A percentile compares a stretch with the other conserved stretches of the same genome.
phyloP scores from a whole-genome alignment of 352 stramenopile species.

The Nothophytophthora sp. region DNA sequence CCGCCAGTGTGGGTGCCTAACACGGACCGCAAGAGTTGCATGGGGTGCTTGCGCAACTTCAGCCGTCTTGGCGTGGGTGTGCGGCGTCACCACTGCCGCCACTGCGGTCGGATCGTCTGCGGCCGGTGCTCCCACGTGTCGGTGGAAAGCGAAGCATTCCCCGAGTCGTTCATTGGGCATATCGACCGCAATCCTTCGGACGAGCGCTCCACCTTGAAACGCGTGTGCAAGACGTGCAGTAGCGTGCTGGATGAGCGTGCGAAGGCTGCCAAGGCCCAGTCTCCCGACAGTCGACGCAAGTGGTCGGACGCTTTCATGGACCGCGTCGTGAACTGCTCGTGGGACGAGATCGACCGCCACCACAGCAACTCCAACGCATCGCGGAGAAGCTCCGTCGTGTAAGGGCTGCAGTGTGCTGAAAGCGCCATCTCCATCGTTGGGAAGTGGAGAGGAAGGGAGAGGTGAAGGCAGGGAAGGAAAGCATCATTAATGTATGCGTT shows the following conservation, averaged over 20 bases:
- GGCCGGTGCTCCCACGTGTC: constrained; percentile 76
- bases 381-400: constrained; percentile 35
- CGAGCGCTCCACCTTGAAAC: constrained; percentile 51
- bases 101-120: constrained; percentile 83
- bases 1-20: constrained; percentile 85
- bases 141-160: constrained; percentile 73
- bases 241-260: constrained; percentile 75
- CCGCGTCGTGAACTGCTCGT: constrained; percentile 55
- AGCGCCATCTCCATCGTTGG: constrained; percentile 13
- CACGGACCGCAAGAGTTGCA: constrained; percentile 70
- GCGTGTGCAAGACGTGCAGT: constrained; percentile 77
- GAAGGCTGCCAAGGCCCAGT: constrained; percentile 32
- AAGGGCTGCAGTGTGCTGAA: constrained; percentile 3
- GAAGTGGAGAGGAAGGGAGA: constrained; percentile 17
- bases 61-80: constrained; percentile 58
- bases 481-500: no score
- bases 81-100: constrained; percentile 84
- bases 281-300: constrained; percentile 29
- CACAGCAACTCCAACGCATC: constrained; percentile 26
- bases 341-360: constrained; percentile 63
- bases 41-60: constrained; percentile 82
- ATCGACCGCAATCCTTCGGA: constrained; percentile 41
- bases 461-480: not conserved
- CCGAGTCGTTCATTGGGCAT: constrained; percentile 53
- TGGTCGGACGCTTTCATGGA: constrained; percentile 63